phyloP scores from a whole-genome alignment of 1,139 yeast species.

The Hansenula anomala region DNA sequence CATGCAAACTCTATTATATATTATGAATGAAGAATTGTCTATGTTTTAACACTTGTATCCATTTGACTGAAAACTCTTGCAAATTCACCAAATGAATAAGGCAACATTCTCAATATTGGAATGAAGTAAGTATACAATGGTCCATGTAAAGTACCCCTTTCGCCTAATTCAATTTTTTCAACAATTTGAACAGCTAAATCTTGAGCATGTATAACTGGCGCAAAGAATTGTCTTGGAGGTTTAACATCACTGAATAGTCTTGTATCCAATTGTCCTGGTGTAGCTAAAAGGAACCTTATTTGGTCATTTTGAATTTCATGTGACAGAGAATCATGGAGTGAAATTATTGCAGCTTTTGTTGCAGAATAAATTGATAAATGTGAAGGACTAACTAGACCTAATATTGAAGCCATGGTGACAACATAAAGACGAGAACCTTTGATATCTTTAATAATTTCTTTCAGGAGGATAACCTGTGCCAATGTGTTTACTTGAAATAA shows the following conservation, averaged over 20 bases:
- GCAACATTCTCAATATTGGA: slow-evolving; percentile 49
- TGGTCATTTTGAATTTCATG: slow-evolving; percentile 37
- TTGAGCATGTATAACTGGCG: slow-evolving; percentile 50
- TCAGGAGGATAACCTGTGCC: slow-evolving; percentile 49
- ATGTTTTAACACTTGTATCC: slow-evolving; percentile 31
- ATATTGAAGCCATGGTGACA: slow-evolving; percentile 61
- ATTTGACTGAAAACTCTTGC: slow-evolving; percentile 50
- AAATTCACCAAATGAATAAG: slow-evolving; percentile 39
- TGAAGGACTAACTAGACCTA: slow-evolving; percentile 70
- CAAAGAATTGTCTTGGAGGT: slow-evolving; percentile 55
- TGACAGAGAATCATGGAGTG: slow-evolving; percentile 53
- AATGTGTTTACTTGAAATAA: slow-evolving; percentile 53
- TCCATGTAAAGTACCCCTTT: slow-evolving; percentile 45
- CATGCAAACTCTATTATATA: no score
- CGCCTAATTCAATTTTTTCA: slow-evolving; percentile 38
- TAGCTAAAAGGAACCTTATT: slow-evolving; percentile 44
- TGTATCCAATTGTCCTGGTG: slow-evolving; percentile 67
- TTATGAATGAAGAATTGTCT: background rate
- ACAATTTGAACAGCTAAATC: slow-evolving; percentile 41
- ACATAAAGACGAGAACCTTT: slow-evolving; percentile 38
- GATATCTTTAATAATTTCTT: slow-evolving; percentile 33
- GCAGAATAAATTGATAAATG: slow-evolving; percentile 62
- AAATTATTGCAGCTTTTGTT: slow-evolving; percentile 57
- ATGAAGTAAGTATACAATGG: slow-evolving; percentile 62
- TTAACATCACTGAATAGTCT: slow-evolving; percentile 57